These are phyloP conservation scores for Suhomyces yuchorum DNA, from an alignment of 1,139 yeast species.

Conservation along the genomic window DNA sequence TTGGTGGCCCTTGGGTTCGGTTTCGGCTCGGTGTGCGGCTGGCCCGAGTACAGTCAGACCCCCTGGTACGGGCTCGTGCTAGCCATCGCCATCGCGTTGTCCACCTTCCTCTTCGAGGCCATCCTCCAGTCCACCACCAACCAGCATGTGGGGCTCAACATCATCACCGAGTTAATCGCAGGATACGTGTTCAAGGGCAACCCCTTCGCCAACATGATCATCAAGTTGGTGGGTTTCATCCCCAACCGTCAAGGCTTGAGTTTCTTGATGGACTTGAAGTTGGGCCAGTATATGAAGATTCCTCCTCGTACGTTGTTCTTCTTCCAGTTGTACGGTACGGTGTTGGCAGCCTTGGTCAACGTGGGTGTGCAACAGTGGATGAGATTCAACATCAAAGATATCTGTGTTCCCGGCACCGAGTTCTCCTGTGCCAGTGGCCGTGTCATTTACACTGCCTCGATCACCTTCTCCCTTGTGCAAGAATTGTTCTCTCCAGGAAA, in stretches of 20 bases:
- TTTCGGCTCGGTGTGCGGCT: constrained; percentile 30
- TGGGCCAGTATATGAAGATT: constrained; percentile 24
- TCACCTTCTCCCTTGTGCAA: constrained; percentile 24
- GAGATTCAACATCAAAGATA: constrained; percentile 19
- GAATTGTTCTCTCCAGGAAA: constrained; percentile 43
- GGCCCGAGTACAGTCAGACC: constrained; percentile 27
- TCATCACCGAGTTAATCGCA: constrained; percentile 36
- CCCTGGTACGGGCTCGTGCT: constrained; percentile 41
- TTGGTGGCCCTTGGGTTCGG: constrained; percentile 33
- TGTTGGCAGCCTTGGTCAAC: constrained; percentile 38
- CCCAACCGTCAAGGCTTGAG: constrained; percentile 26
- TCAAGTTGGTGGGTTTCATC: constrained; percentile 36
- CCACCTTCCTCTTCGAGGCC: constrained; percentile 40
- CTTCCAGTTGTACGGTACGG: constrained; percentile 22
- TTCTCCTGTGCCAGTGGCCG: constrained; percentile 24
- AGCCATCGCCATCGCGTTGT: constrained; percentile 33
- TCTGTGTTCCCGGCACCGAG: constrained; percentile 20
- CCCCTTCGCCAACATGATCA: constrained; percentile 37
- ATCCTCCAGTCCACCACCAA: constrained; percentile 40
- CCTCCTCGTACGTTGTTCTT: constrained; percentile 20
- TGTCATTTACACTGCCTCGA: constrained; percentile 20
- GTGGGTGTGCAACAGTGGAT: constrained; percentile 32
- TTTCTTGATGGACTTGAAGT: constrained; percentile 19
- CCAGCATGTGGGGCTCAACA: constrained; percentile 41
- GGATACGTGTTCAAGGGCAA: constrained; percentile 37